Evolutionary conservation across 371 early-diverging fungal species (phyloP).

Genomic region (Rhizopus delemar): DNA sequence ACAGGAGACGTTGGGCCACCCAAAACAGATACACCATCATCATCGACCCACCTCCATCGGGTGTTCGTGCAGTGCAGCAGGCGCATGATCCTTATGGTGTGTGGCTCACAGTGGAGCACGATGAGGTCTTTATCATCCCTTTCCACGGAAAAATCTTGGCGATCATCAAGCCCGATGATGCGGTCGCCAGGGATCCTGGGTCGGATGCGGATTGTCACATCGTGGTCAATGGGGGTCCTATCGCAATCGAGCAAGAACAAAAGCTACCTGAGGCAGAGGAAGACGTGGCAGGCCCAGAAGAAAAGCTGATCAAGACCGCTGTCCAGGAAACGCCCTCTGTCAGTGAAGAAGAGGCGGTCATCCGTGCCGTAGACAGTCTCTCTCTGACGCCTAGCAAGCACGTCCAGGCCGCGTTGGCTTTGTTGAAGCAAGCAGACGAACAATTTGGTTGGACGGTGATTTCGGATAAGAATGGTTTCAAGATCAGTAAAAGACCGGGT

Average conservation of each 20-base stretch:
- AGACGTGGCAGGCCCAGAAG: background rate
- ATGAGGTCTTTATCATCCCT: constrained; percentile 54
- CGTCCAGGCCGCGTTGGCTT: constrained; percentile 34
- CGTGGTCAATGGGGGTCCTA: constrained; percentile 29
- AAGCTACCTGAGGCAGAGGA: background rate
- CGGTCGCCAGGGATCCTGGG: background rate
- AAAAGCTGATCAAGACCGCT: background rate
- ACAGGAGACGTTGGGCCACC: constrained; percentile 45
- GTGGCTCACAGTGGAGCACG: constrained; percentile 55
- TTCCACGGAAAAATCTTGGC: constrained; percentile 54
- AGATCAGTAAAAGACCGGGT: constrained; percentile 47
- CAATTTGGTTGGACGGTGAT: constrained; percentile 54
- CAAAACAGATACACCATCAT: constrained; percentile 45
- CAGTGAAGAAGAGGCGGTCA: constrained; percentile 6
- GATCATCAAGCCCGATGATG: constrained; percentile 43
- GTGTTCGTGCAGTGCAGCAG: constrained; percentile 38
- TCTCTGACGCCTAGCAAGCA: constrained; percentile 28
- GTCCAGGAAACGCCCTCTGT: background rate
- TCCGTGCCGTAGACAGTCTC: constrained; percentile 12
- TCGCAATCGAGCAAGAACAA: constrained; percentile 8
- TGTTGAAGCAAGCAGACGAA: constrained; percentile 37
- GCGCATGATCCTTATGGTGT: constrained; percentile 49
- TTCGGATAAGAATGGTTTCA: constrained; percentile 46
- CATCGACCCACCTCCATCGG: constrained; percentile 62
- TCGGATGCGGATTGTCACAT: constrained; percentile 1